Conservation (phyloP, 352 stramenopile species). For the Globisporangium spiculum region DNA sequence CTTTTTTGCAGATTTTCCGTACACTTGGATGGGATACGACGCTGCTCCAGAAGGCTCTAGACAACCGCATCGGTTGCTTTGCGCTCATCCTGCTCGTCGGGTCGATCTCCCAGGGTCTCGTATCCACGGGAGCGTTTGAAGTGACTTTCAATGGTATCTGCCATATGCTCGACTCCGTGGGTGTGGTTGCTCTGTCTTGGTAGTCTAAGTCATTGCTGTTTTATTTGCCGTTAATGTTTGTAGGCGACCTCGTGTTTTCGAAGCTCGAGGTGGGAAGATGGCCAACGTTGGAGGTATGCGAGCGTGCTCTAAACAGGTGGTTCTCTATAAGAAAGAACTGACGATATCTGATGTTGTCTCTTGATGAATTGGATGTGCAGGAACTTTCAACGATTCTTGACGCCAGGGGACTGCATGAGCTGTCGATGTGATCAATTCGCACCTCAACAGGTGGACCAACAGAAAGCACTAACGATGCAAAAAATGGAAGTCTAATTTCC, state of each 20-base stretch:
- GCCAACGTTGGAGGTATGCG: slow-evolving; percentile 59
- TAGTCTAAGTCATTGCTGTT: background rate
- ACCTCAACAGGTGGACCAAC: background rate
- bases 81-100: slow-evolving; percentile 66
- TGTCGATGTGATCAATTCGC: slow-evolving; percentile 1
- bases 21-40: slow-evolving; percentile 39
- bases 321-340: background rate
- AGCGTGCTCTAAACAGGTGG: too few relatives aligned
- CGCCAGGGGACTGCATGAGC: slow-evolving; percentile 4
- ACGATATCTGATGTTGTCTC: background rate
- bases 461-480: background rate
- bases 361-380: background rate
- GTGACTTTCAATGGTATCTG: slow-evolving; percentile 75
- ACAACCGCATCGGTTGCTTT: slow-evolving; percentile 73
- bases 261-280: slow-evolving; percentile 63
- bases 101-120: slow-evolving; percentile 52
- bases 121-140: slow-evolving; percentile 76
- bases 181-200: background rate
- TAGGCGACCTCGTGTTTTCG: slow-evolving; percentile 75
- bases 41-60: slow-evolving; percentile 59
- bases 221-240: background rate
- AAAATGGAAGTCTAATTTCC: background rate
- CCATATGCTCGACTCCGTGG: background rate
- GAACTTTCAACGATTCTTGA: slow-evolving; percentile 10
- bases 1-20: slow-evolving; percentile 38